Base-by-base conservation (phyloP, 2,329 filamentous ascomycete genomes). In the Talaromyces sp. region DNA sequence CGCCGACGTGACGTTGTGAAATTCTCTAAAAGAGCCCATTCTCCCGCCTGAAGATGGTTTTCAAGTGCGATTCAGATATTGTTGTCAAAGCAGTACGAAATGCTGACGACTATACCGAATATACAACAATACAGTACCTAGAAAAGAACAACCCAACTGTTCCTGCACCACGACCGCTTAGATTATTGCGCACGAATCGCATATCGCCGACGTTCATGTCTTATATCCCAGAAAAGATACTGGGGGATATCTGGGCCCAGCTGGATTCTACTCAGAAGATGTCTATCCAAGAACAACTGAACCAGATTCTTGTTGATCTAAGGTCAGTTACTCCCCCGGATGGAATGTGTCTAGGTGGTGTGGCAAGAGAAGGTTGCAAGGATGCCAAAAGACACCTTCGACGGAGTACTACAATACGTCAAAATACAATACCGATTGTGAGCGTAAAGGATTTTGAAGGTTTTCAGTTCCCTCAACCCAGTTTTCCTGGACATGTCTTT, bases 151-250 rank as follows among this genome's bases (percentile, higher is more conserved):
- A n/a, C n/a, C n/a, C n/a, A n/a, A n/a, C n/a, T n/a, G n/a, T n/a
- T n/a, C n/a, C n/a, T n/a, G n/a, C n/a, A n/a, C n/a, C n/a, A n/a
- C n/a, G n/a, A n/a, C n/a, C n/a, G n/a, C n/a, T n/a, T n/a, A n/a
- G n/a, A n/a, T n/a, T n/a, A n/a, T n/a, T n/a, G n/a, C n/a, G n/a
- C n/a, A n/a, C n/a, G n/a, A n/a, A n/a, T n/a, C n/a, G n/a, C n/a
- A n/a, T n/a, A n/a, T n/a, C 58, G 13, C 58, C 68, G 35, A 66
- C 68, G 29, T 70, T 68, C 51, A 65, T 69, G 65, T 67, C 24
- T 14, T 43, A 66, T 29, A 56, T 59, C 35, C 51, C 56, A 31
- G 59, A 56, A 11, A 55, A 9, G 9, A 58, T 64, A 1, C 64
- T 69, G 14, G 57, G 56, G 13, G 51, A 66, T 38, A 56, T 67